Evolutionary conservation across 1,284 basidiomycete species (phyloP), one percentile per base, ranked within the genome.

Genomic region (Puccinia novopanici): DNA sequence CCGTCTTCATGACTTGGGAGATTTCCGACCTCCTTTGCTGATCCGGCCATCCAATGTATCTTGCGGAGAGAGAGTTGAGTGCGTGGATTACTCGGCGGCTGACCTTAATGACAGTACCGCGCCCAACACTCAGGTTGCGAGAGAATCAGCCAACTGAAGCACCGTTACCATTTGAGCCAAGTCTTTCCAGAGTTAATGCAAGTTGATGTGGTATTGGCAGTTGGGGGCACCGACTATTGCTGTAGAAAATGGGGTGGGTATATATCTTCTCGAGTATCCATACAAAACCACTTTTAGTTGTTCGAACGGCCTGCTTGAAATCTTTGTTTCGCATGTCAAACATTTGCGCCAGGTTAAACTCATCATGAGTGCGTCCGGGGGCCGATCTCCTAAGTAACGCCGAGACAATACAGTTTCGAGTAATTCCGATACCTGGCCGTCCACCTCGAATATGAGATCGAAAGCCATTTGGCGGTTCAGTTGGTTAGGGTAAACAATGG

Each of bases 101-200:
- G 61, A 57, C 40, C 24, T 63, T 63, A 24, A 76, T 24, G 8
- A 76, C 75, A 30, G 22, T 45, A 12, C 75, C 75, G 6, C 45
- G 59, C 27, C 42, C 30, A 40, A 76, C 50, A 24, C 27, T 52
- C 13, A 63, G 48, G 30, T 52, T 76, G 24, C 45, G 13, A 30
- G 45, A 9, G n/a, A 76, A 76, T 63, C 27, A 12, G 9, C 75
- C 61, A 27, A 76, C 61, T 5, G 17, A 50, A 17, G 61, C 57
- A 15, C 75, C 75, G 52, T 76, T 76, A 8, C 75, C 61, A 27
- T 76, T 76, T 22, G 57, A 63, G 15, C 75, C 15, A n/a, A n/a
- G n/a, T n/a, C n/a, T n/a, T n/a, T n/a, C n/a, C n/a, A n/a, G n/a
- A n/a, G n/a, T n/a, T n/a, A 63, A 24, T 5, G 61, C 24, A 5